These are phyloP conservation scores for Erysimum cheiranthoides DNA, from an alignment of 345 rosid genomes.

Conservation along the genomic window DNA sequence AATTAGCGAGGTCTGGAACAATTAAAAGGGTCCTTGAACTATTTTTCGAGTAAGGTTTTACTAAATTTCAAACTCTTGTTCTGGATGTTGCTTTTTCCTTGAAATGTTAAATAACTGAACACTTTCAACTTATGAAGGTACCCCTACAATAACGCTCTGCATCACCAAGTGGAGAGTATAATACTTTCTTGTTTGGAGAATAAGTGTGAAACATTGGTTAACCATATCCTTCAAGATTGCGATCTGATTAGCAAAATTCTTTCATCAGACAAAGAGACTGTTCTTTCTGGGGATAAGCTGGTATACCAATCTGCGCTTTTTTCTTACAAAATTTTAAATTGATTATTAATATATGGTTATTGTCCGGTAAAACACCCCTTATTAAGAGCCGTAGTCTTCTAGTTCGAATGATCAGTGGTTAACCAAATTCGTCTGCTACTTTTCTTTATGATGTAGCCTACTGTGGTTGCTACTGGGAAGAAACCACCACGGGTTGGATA, in stretches of 20 bases:
- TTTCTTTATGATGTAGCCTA: constrained; percentile 65
- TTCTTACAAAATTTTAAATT: background rate
- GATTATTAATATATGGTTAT: background rate
- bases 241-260: constrained; percentile 76
- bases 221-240: constrained; percentile 83
- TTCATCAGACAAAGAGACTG: constrained; percentile 70
- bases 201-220: constrained; percentile 63
- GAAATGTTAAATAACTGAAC: constrained; percentile 5
- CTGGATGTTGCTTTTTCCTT: constrained; percentile 9
- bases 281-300: constrained; percentile 65
- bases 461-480: constrained; percentile 74
- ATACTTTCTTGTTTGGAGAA: constrained; percentile 83
- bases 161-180: constrained; percentile 95
- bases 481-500: constrained; percentile 80
- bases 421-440: constrained; percentile 1
- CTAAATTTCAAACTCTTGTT: constrained; percentile 20
- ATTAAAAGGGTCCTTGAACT: constrained; percentile 72
- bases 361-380: background rate
- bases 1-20: constrained; percentile 85
- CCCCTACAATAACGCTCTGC: constrained; percentile 93
- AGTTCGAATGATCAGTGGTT: constrained; percentile 18
- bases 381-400: constrained; percentile 10
- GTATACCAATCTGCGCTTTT: constrained; percentile 38
- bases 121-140: constrained; percentile 64
- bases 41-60: constrained; percentile 77